Evolutionary conservation across 352 stramenopile genomes (phyloP).

Genomic region (Phytophthora podocarpi): DNA sequence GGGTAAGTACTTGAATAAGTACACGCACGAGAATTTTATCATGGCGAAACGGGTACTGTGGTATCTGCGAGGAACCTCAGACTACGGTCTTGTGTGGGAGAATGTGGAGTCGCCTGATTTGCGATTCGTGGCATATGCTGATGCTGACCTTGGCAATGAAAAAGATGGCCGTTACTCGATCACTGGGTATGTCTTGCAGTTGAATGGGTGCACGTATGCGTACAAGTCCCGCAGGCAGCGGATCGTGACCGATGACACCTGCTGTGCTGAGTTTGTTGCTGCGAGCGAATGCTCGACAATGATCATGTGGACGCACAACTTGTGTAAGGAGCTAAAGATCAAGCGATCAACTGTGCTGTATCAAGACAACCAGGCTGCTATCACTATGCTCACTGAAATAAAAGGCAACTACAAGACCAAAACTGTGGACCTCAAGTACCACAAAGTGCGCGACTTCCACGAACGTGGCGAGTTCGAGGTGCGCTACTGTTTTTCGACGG

Average conservation of each 20-base stretch:
- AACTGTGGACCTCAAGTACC: neutral
- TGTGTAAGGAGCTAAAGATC: neutral
- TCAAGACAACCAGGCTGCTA: neutral
- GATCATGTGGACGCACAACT: conserved; percentile 13
- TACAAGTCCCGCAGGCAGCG: conserved; percentile 7
- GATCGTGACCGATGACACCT: conserved; percentile 10
- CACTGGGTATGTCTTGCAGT: conserved; percentile 10
- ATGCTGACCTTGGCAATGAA: conserved; percentile 12
- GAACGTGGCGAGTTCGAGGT: neutral
- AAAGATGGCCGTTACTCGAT: conserved; percentile 15
- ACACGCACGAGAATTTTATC: conserved; percentile 9
- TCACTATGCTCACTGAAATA: neutral
- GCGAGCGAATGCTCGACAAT: conserved; percentile 8
- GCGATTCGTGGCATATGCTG: neutral
- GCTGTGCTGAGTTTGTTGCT: conserved; percentile 9
- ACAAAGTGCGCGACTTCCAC: neutral
- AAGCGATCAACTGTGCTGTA: neutral
- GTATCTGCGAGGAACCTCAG: conserved; percentile 9
- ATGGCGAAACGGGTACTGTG: conserved; percentile 13
- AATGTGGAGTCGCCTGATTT: neutral
- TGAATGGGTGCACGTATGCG: conserved; percentile 12
- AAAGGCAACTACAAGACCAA: conserved; percentile 2
- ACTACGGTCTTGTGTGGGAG: conserved; percentile 2
- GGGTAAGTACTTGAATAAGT: conserved; percentile 9
- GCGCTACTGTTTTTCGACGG: neutral